Evolutionary conservation across 306 rosid genomes (phyloP).

Genomic region (Aeschynomene evenia): DNA sequence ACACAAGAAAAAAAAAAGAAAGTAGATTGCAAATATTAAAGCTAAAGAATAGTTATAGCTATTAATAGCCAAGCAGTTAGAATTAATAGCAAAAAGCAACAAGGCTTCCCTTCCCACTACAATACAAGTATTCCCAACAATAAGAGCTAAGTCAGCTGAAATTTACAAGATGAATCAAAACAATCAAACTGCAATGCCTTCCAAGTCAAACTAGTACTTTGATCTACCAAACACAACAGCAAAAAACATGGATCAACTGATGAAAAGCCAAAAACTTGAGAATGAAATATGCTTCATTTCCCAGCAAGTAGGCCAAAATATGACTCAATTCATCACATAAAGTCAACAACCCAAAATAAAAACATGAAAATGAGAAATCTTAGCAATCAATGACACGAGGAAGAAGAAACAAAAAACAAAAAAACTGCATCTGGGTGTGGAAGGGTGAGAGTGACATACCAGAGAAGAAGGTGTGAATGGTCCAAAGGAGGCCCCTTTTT

Average conservation of each 20-base stretch:
- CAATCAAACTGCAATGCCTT: not conserved
- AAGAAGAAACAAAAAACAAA: slow-evolving; percentile 22
- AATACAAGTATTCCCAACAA: not conserved
- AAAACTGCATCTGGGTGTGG: slow-evolving; percentile 26
- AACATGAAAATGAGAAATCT: slow-evolving; percentile 5
- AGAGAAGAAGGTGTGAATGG: slow-evolving; percentile 33
- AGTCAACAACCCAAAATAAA: slow-evolving; percentile 16
- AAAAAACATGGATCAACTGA: slow-evolving; percentile 20
- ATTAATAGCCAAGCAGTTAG: not conserved
- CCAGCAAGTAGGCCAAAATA: slow-evolving; percentile 4
- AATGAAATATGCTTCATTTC: not conserved
- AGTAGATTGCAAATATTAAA: slow-evolving; percentile 15
- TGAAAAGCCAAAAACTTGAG: slow-evolving; percentile 1
- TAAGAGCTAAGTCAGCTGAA: not conserved
- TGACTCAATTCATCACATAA: not conserved
- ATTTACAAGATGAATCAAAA: not conserved
- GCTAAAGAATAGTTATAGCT: not conserved
- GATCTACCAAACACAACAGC: slow-evolving; percentile 14
- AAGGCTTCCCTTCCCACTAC: not conserved
- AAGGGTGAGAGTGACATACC: slow-evolving; percentile 47
- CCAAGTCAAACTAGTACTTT: not conserved
- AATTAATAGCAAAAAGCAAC: not conserved
- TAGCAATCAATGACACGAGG: slow-evolving; percentile 16
- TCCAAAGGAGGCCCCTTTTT: slow-evolving; percentile 35
- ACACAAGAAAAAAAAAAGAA: slow-evolving; percentile 2